Evolutionary conservation across 108 stramenopile genomes (phyloP).

Genomic region (Stephanodiscus minutulus): DNA sequence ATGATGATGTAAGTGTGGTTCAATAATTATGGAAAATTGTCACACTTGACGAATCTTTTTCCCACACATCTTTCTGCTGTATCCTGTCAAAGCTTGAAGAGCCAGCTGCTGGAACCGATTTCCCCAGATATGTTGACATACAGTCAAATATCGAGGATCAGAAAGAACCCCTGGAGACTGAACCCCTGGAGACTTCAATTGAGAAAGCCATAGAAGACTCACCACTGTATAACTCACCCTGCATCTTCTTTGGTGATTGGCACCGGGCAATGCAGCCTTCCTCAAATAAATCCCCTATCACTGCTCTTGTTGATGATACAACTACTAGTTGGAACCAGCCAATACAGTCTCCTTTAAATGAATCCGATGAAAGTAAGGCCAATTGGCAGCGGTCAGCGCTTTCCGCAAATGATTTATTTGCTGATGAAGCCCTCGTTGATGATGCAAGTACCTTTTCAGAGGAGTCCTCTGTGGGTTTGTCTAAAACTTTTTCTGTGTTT

Average conservation of each 20-base stretch:
- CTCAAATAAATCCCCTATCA: not conserved
- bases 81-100: constrained; percentile 5
- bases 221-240: not conserved
- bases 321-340: not conserved
- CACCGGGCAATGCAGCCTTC: not conserved
- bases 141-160: not conserved
- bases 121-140: constrained; percentile 2
- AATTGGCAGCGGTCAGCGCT: too few species aligned
- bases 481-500: constrained; percentile 1
- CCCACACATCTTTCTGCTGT: not conserved
- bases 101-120: not conserved
- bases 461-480: not conserved
- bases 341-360: not conserved
- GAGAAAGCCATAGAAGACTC: not conserved
- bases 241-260: not conserved
- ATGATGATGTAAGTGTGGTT: constrained; percentile 11
- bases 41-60: not conserved
- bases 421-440: not conserved
- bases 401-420: too few species aligned
- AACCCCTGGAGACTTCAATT: not conserved
- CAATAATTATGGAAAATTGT: not conserved
- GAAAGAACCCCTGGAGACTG: not conserved
- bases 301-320: too few species aligned
- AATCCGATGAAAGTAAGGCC: too few species aligned
- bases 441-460: too few species aligned